Conservation (phyloP, 192 early-diverging fungal species). For the Helicostylum pulchrum region DNA sequence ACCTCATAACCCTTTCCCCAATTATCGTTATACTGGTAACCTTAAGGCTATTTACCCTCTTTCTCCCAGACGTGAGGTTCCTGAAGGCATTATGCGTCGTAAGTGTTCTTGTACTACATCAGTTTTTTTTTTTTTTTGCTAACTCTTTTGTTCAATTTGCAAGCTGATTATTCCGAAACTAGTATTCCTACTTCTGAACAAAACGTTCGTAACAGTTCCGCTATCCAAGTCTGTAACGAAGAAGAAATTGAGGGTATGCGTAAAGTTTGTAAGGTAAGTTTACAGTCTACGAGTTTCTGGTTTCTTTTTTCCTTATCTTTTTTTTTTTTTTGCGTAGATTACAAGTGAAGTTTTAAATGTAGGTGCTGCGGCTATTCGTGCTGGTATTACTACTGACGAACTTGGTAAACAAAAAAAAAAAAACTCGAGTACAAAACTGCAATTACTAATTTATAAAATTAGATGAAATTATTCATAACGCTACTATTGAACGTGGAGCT, state of each 20-base stretch:
- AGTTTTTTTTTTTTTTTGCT: background rate
- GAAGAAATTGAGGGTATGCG: conserved; percentile 83
- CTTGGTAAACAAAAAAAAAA: conserved; percentile 44
- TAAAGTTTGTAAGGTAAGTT: conserved; percentile 66
- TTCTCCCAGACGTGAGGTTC: conserved; percentile 63
- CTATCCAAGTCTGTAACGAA: conserved; percentile 66
- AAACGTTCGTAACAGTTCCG: conserved; percentile 50
- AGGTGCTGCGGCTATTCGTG: conserved; percentile 72
- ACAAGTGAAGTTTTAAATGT: conserved; percentile 87
- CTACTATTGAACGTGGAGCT: conserved; percentile 84
- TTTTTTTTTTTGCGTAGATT: conserved; percentile 46
- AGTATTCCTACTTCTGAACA: conserved; percentile 70
- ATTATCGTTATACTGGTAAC: conserved; percentile 60
- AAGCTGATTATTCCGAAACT: conserved; percentile 63
- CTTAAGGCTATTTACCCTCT: conserved; percentile 73
- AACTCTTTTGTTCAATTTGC: conserved; percentile 6
- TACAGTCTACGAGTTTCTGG: background rate
- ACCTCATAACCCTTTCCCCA: conserved; percentile 59
- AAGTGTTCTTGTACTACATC: background rate
- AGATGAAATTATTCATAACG: conserved; percentile 94
- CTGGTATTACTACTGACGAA: conserved; percentile 93
- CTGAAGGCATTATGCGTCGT: conserved; percentile 53
- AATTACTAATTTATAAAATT: background rate
- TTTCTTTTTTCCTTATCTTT: conserved; percentile 4
- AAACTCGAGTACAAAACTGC: too few species aligned